A percentile compares a stretch with the other conserved stretches of the same genome.
phyloP scores from a whole-genome alignment of 1,284 basidiomycete genomes.

The Trametes versicolor region DNA sequence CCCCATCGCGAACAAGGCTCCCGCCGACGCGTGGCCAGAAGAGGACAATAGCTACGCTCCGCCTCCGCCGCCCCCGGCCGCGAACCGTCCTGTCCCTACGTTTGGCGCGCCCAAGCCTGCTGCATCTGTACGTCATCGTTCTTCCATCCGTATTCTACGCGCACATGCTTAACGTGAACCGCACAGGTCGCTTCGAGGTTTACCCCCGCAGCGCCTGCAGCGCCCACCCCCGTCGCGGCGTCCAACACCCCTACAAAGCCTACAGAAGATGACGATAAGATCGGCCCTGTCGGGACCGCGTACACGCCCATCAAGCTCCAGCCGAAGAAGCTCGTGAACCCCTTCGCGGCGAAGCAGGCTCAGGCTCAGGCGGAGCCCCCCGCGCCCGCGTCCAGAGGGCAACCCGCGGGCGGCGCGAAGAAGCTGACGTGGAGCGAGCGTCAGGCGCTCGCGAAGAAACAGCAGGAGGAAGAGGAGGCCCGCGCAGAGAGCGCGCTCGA shows the following conservation, averaged over 20 bases:
- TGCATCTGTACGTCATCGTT: constrained; percentile 40
- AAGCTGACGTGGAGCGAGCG: constrained; percentile 93
- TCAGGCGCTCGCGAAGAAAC: constrained; percentile 88
- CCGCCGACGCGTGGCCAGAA: constrained; percentile 68
- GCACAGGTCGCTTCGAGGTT: constrained; percentile 33
- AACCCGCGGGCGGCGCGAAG: constrained; percentile 51
- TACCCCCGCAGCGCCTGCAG: constrained; percentile 48
- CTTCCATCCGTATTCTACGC: neutral
- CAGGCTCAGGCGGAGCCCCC: constrained; percentile 49
- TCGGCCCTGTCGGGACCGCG: constrained; percentile 84
- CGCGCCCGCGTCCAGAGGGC: constrained; percentile 35
- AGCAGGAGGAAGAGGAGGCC: constrained; percentile 83
- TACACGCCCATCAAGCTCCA: constrained; percentile 89
- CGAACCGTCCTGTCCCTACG: constrained; percentile 53
- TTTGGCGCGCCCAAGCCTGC: constrained; percentile 50
- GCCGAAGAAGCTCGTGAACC: constrained; percentile 89
- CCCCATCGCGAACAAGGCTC: constrained; percentile 44
- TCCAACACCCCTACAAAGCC: constrained; percentile 72
- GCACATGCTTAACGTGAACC: constrained; percentile 5
- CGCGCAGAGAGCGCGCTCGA: constrained; percentile 66
- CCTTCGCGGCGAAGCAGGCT: constrained; percentile 73
- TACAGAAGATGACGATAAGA: constrained; percentile 81
- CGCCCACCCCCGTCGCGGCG: constrained; percentile 54
- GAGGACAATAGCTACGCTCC: constrained; percentile 46
- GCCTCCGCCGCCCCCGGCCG: constrained; percentile 57